phyloP scores from a whole-genome alignment of 306 rosid genomes.

The Lathyrus aphaca region DNA sequence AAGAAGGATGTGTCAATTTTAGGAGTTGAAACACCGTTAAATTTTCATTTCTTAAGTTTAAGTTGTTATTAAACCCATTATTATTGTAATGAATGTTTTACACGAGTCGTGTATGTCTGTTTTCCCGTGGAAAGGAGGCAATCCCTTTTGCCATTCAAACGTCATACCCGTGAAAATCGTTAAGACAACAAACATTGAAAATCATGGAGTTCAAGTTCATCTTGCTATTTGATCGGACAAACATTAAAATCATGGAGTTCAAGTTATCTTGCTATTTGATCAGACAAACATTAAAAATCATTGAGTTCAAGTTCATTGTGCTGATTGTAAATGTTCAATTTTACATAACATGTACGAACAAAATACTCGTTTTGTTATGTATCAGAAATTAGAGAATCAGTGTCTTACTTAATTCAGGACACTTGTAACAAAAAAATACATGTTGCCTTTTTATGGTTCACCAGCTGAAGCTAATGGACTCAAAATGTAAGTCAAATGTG shows the following conservation, averaged over 20 bases:
- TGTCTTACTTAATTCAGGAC: background rate
- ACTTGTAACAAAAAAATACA: constrained; percentile 11
- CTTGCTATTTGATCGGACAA: too few relatives aligned
- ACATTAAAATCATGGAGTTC: background rate
- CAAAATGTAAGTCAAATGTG: background rate
- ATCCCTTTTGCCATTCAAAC: too few relatives aligned
- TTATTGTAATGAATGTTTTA: too few relatives aligned
- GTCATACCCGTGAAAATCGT: too few relatives aligned
- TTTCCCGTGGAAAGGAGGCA: too few relatives aligned
- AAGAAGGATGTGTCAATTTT: background rate
- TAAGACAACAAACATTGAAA: too few relatives aligned
- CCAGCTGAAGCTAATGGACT: constrained; percentile 20
- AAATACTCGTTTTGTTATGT: background rate
- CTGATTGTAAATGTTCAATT: background rate
- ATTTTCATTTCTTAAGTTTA: background rate
- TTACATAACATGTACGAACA: background rate
- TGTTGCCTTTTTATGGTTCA: constrained; percentile 6
- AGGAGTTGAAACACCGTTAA: background rate
- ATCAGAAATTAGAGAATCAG: background rate
- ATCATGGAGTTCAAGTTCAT: background rate
- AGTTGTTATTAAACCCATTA: too few relatives aligned
- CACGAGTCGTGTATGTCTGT: too few relatives aligned
- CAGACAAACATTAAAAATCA: background rate
- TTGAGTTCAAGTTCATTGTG: background rate
- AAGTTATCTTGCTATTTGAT: background rate